Evolutionary conservation across 208 protist genomes (phyloP).

Genomic region (Crithidia mellificae): DNA sequence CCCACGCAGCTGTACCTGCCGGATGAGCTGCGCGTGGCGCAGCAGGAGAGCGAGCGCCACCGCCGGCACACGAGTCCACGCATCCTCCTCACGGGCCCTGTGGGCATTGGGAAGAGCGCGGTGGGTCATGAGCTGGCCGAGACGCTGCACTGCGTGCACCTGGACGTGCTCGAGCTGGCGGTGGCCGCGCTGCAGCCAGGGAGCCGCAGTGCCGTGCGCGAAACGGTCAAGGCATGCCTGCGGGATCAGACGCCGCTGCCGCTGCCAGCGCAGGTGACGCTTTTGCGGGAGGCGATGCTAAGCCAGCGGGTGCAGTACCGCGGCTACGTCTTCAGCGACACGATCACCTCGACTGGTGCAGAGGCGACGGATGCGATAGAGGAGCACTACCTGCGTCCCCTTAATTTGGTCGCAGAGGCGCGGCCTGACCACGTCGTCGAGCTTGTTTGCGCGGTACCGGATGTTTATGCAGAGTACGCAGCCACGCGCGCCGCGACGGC

Average conservation of each 20-base stretch:
- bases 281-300: conserved; percentile 52
- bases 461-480: conserved; percentile 42
- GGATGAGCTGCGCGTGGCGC: conserved; percentile 58
- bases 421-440: conserved; percentile 66
- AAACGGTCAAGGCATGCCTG: conserved; percentile 38
- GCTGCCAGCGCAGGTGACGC: conserved; percentile 46
- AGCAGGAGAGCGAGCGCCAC: conserved; percentile 45
- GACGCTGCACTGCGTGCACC: conserved; percentile 61
- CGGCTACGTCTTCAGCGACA: conserved; percentile 87
- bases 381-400: conserved; percentile 26
- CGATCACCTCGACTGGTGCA: conserved; percentile 26
- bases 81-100: conserved; percentile 60
- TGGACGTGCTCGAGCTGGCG: conserved; percentile 70
- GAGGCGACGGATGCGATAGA: conserved; percentile 29
- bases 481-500: not conserved
- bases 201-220: not conserved
- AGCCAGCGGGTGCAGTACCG: conserved; percentile 40
- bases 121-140: conserved; percentile 49
- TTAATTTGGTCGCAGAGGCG: conserved; percentile 41
- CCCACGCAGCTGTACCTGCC: conserved; percentile 63
- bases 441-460: conserved; percentile 42
- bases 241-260: conserved; percentile 39
- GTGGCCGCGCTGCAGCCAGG: conserved; percentile 12
- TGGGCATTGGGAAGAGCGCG: conserved; percentile 58
- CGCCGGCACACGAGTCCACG: conserved; percentile 38